A percentile compares a stretch with the other conserved stretches of the same genome.
These are phyloP conservation scores for Tylopilus rubrobrunneus DNA, from an alignment of 768 basidiomycete genomes.

Conservation along the genomic window DNA sequence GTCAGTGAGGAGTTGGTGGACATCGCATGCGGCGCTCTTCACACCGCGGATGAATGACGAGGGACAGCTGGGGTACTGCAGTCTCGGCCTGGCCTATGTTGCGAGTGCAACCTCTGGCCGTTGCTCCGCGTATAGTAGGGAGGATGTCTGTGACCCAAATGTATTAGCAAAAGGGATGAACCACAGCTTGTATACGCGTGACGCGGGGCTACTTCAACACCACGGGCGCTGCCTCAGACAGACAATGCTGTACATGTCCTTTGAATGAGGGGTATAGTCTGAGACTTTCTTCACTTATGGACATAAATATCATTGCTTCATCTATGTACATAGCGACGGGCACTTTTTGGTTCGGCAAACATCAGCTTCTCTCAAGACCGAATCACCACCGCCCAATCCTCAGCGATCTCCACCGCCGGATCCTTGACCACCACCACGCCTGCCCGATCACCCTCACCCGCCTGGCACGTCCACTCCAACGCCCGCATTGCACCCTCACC, in stretches of 20 bases:
- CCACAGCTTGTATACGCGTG: not conserved
- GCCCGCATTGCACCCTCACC: conserved; percentile 36
- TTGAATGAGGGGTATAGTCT: too few species aligned
- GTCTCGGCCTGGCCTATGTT: not conserved
- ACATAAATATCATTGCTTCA: not conserved
- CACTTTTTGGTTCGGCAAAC: not conserved
- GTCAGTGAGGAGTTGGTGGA: not conserved
- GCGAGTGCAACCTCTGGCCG: not conserved
- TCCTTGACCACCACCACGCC: conserved; percentile 75
- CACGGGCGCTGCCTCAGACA: too few species aligned
- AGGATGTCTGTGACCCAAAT: not conserved
- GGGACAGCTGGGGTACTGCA: not conserved
- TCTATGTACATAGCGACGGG: not conserved
- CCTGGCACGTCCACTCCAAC: conserved; percentile 65
- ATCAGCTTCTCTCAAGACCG: conserved; percentile 7
- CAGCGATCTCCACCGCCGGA: conserved; percentile 52
- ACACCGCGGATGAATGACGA: not conserved
- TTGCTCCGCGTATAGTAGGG: not conserved
- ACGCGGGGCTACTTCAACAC: not conserved
- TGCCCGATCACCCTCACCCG: conserved; percentile 56
- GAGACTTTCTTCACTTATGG: too few species aligned
- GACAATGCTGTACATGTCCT: too few species aligned
- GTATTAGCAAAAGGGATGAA: not conserved
- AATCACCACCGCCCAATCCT: conserved; percentile 62
- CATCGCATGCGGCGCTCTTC: not conserved